These are phyloP conservation scores for Staphylotrichum tortipilum DNA, from an alignment of 495 filamentous ascomycete species.

Conservation along the genomic window DNA sequence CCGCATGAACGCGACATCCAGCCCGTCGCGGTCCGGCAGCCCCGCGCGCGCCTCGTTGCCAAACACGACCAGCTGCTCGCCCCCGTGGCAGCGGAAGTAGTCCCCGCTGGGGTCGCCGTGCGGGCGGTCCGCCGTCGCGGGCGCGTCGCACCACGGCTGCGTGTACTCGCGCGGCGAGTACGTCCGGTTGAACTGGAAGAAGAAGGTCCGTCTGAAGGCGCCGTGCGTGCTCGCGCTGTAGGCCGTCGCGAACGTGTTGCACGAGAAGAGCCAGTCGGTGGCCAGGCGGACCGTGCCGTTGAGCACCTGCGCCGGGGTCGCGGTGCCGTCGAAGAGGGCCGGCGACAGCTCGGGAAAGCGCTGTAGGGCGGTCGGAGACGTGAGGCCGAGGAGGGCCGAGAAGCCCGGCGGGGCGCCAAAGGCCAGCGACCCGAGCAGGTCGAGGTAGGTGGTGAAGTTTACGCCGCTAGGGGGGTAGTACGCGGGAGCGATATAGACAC, in stretches of 20 bases:
- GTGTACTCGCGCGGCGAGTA: slow-evolving; percentile 38
- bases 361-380: neutral
- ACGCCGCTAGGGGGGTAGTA: slow-evolving; percentile 4
- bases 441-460: slow-evolving; percentile 16
- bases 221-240: slow-evolving; percentile 23
- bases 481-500: slow-evolving; percentile 24
- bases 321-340: slow-evolving; percentile 11
- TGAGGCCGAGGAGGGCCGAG: slow-evolving; percentile 14
- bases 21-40: slow-evolving; percentile 19
- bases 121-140: slow-evolving; percentile 17
- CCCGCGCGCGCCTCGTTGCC: slow-evolving; percentile 22
- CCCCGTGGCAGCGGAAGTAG: slow-evolving; percentile 44
- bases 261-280: slow-evolving; percentile 33
- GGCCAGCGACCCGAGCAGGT: slow-evolving; percentile 7
- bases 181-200: slow-evolving; percentile 36
- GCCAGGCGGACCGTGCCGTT: slow-evolving; percentile 21
- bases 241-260: slow-evolving; percentile 29
- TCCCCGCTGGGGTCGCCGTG: slow-evolving; percentile 30
- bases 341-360: neutral
- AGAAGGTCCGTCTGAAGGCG: slow-evolving; percentile 24
- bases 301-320: slow-evolving; percentile 10
- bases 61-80: slow-evolving; percentile 38
- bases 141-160: slow-evolving; percentile 29
- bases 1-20: slow-evolving; percentile 20
- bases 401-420: slow-evolving; percentile 11